Percentiles rank a stretch among this genome's conserved stretches.
Evolutionary conservation across 202 grass and related monocot species (phyloP).

Genomic region (Miscanthus sacchariflorus): DNA sequence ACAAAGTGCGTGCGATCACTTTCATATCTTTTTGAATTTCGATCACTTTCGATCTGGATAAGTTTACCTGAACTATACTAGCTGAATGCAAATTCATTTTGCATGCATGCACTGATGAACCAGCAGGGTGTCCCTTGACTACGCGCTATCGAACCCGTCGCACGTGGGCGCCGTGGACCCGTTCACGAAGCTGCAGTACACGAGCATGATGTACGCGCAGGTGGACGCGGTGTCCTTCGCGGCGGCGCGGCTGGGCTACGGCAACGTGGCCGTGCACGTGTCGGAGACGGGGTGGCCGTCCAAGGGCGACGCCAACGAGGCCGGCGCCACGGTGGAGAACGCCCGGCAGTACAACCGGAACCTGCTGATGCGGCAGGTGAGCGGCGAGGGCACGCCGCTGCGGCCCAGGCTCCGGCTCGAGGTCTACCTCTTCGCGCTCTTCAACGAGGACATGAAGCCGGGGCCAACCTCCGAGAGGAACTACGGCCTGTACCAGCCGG

Average conservation of each 20-base stretch:
- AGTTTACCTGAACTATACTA: background rate
- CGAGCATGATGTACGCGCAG: conserved; percentile 95
- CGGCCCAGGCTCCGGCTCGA: conserved; percentile 68
- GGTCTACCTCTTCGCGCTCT: conserved; percentile 95
- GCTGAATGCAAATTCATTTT: background rate
- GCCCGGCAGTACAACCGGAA: conserved; percentile 83
- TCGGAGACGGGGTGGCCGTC: conserved; percentile 99
- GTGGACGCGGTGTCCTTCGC: conserved; percentile 90
- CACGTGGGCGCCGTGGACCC: conserved; percentile 77
- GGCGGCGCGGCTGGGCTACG: conserved; percentile 72
- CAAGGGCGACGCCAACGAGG: conserved; percentile 80
- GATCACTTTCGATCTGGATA: background rate
- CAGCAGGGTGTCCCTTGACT: conserved; percentile 55
- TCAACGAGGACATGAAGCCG: conserved; percentile 98
- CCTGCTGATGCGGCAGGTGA: conserved; percentile 70
- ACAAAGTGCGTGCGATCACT: conserved; percentile 14
- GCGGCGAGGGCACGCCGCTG: conserved; percentile 83
- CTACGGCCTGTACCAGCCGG: conserved; percentile 84
- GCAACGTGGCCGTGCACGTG: conserved; percentile 65
- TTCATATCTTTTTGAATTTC: no score
- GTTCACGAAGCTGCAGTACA: conserved; percentile 78
- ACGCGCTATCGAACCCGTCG: conserved; percentile 73
- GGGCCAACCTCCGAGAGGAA: conserved; percentile 88
- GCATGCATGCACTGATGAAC: background rate
- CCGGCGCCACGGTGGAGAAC: conserved; percentile 80